phyloP scores from a whole-genome alignment of 768 basidiomycete species.

The Auriscalpium orientale region DNA sequence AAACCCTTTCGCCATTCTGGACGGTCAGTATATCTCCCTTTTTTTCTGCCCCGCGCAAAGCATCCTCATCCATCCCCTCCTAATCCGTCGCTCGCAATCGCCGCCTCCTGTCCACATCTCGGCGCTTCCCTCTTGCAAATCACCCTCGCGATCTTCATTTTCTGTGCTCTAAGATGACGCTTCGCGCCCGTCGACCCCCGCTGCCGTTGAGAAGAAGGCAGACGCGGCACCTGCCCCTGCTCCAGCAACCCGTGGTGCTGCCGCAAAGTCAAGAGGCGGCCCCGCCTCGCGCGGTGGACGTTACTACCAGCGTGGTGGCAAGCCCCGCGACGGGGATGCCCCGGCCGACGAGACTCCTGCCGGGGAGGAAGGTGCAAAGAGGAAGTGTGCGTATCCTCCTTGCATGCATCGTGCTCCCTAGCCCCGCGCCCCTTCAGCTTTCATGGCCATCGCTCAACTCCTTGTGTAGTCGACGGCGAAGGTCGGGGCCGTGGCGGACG shows the following conservation, averaged over 20 bases:
- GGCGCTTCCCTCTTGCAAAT: not conserved
- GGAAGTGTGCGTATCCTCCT: constrained; percentile 20
- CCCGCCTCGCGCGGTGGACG: constrained; percentile 59
- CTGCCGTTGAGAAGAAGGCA: constrained; percentile 28
- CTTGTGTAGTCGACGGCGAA: constrained; percentile 32
- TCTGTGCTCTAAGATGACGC: constrained; percentile 34
- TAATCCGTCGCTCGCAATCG: not conserved
- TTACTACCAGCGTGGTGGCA: constrained; percentile 63
- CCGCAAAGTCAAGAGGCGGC: constrained; percentile 42
- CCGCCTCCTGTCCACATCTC: not conserved
- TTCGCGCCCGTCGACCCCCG: constrained; percentile 36
- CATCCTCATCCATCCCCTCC: not conserved
- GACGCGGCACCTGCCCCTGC: constrained; percentile 27
- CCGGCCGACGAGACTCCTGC: constrained; percentile 29
- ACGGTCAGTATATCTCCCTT: constrained; percentile 41
- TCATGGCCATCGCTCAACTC: constrained; percentile 2
- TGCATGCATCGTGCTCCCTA: not conserved
- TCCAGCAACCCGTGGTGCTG: constrained; percentile 24
- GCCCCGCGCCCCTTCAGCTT: not conserved
- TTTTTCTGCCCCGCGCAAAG: not conserved
- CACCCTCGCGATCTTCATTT: not conserved
- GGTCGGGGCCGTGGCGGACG: constrained; percentile 34
- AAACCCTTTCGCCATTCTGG: constrained; percentile 81
- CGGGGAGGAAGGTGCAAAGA: constrained; percentile 25
- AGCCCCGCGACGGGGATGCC: constrained; percentile 33